phyloP scores from a whole-genome alignment of 495 filamentous ascomycete species.

The Penicillium subrubescens region DNA sequence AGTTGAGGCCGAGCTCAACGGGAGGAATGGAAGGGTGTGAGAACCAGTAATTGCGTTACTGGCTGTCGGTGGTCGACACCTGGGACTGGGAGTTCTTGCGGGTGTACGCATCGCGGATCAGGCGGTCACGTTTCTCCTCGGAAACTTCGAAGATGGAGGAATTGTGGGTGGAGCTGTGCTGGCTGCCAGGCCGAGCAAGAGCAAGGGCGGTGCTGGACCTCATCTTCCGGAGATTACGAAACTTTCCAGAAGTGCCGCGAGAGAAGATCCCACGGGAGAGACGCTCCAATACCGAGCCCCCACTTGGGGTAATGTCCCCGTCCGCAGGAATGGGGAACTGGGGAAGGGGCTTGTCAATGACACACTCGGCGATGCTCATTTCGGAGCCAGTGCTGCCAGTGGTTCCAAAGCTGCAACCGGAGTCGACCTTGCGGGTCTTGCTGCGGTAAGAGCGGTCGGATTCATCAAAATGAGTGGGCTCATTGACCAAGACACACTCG shows the following conservation, averaged over 20 bases:
- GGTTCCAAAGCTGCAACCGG: conserved; percentile 62
- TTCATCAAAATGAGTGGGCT: conserved; percentile 47
- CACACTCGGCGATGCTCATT: conserved; percentile 33
- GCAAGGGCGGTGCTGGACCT: conserved; percentile 46
- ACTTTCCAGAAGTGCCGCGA: conserved; percentile 36
- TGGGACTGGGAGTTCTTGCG: conserved; percentile 43
- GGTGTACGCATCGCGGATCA: conserved; percentile 50
- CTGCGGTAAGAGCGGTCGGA: conserved; percentile 30
- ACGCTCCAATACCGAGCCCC: conserved; percentile 58
- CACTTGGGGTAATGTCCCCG: conserved; percentile 27
- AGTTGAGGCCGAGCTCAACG: conserved; percentile 13
- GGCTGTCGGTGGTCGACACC: conserved; percentile 20
- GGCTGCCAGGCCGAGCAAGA: conserved; percentile 32
- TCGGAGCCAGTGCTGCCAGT: conserved; percentile 34
- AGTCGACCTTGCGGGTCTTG: conserved; percentile 61
- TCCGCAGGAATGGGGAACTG: conserved; percentile 35
- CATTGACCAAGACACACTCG: conserved; percentile 56
- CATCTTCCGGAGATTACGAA: conserved; percentile 51
- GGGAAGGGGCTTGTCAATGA: conserved; percentile 51
- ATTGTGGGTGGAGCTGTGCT: conserved; percentile 29
- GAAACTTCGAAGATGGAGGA: conserved; percentile 49
- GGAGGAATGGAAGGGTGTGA: not conserved
- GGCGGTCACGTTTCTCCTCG: conserved; percentile 49
- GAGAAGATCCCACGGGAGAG: conserved; percentile 60
- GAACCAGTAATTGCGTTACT: not conserved